phyloP scores from a whole-genome alignment of 2,329 filamentous ascomycete species.

The Mycosphaerella sp. region DNA sequence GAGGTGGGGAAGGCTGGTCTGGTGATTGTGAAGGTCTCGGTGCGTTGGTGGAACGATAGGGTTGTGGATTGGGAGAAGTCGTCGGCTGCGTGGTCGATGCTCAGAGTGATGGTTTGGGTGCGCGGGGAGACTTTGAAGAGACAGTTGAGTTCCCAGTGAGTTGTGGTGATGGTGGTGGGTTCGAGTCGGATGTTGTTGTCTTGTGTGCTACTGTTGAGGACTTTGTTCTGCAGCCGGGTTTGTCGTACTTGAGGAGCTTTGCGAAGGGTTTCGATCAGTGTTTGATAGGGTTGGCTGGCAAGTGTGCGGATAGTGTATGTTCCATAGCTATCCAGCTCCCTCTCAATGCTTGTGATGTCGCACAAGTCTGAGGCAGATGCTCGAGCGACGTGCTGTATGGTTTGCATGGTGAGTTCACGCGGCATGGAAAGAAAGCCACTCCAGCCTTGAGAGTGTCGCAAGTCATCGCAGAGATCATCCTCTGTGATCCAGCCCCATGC shows the following conservation, averaged over 20 bases:
- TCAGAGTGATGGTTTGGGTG: constrained; percentile 21
- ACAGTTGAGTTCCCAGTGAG: constrained; percentile 25
- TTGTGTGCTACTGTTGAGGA: background rate
- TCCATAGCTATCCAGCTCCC: constrained; percentile 20
- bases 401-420: constrained; percentile 40
- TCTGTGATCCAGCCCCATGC: constrained; percentile 49
- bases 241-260: constrained; percentile 12
- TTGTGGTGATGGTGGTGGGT: constrained; percentile 11
- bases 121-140: constrained; percentile 21
- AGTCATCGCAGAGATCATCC: constrained; percentile 43
- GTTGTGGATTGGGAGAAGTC: constrained; percentile 32
- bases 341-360: constrained; percentile 41
- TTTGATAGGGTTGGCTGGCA: constrained; percentile 26
- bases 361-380: constrained; percentile 36
- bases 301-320: constrained; percentile 42
- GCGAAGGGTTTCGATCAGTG: constrained; percentile 27
- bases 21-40: constrained; percentile 41
- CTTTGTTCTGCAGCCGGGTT: constrained; percentile 3
- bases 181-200: constrained; percentile 9
- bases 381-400: constrained; percentile 35
- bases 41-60: constrained; percentile 36
- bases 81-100: constrained; percentile 25
- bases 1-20: constrained; percentile 32
- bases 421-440: constrained; percentile 46
- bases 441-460: constrained; percentile 45